phyloP scores from a whole-genome alignment of 1,139 yeast species.

The Taphrina communis region DNA sequence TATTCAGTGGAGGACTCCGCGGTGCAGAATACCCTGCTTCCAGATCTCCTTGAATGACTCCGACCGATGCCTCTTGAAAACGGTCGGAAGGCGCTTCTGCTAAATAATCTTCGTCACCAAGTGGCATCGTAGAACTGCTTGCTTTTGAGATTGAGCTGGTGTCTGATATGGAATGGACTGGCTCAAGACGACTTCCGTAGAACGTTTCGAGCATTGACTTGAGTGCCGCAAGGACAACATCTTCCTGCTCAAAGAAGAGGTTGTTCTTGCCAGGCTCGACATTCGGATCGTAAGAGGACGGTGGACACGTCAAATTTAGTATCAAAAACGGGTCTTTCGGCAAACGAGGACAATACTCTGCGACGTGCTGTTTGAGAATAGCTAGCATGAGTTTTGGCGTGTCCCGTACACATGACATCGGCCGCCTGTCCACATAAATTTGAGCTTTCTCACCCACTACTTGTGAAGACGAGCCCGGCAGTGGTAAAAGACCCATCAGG shows the following conservation, averaged over 20 bases:
- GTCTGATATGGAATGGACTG: too few species aligned
- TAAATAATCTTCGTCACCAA: background rate
- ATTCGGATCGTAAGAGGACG: conserved; percentile 53
- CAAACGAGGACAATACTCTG: background rate
- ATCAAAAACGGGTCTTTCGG: conserved; percentile 48
- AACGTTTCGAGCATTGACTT: background rate
- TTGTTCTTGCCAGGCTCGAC: conserved; percentile 59
- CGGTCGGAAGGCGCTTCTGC: background rate
- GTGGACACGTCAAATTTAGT: conserved; percentile 48
- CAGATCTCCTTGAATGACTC: too few species aligned
- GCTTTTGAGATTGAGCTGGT: too few species aligned
- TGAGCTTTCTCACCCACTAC: conserved; percentile 35
- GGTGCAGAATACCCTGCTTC: background rate
- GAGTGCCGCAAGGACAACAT: conserved; percentile 9
- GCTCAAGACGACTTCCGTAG: background rate
- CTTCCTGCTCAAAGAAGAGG: conserved; percentile 50
- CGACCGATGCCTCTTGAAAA: too few species aligned
- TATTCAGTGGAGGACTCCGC: background rate
- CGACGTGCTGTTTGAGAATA: conserved; percentile 45
- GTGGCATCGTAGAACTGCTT: too few species aligned
- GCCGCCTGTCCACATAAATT: conserved; percentile 52
- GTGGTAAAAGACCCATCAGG: conserved; percentile 43
- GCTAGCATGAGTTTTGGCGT: conserved; percentile 47
- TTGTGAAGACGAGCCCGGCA: background rate
- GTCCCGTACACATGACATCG: conserved; percentile 52